Conservation (phyloP, 176 grass and related monocot species). For the Otatea glauca region DNA sequence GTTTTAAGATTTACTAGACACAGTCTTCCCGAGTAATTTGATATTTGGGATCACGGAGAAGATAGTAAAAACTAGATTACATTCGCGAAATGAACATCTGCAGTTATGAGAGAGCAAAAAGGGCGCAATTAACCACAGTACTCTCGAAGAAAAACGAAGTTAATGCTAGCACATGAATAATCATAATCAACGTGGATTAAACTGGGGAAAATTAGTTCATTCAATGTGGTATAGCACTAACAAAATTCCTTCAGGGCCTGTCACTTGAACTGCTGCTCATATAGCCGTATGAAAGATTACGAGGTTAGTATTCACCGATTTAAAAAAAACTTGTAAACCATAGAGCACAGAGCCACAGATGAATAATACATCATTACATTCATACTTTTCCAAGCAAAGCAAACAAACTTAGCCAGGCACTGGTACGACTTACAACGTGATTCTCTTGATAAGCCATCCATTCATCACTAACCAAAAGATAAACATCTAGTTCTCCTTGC, state of each 20-base stretch:
- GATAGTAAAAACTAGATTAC: not conserved
- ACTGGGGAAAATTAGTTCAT: not conserved
- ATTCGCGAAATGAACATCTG: not conserved
- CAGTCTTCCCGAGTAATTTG: not conserved
- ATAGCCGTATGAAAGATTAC: not conserved
- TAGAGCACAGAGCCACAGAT: not conserved
- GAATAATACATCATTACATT: not conserved
- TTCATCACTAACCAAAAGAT: constrained; percentile 7
- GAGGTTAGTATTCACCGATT: not conserved
- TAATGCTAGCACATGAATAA: not conserved
- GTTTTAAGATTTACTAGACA: not conserved
- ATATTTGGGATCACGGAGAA: not conserved
- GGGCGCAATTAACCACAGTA: not conserved
- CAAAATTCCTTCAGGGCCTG: not conserved
- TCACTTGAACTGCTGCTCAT: not conserved
- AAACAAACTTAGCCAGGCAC: not conserved
- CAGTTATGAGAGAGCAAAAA: not conserved
- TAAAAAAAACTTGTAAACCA: not conserved
- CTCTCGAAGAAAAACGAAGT: not conserved
- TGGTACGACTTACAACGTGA: not conserved
- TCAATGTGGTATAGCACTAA: not conserved
- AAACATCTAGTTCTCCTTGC: constrained; percentile 6
- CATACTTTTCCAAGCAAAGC: not conserved
- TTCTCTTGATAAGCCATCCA: not conserved
- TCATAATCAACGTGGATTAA: not conserved